Percentiles rank a stretch among this genome's conserved stretches.
These are phyloP conservation scores for Gossypium davidsonii DNA, from an alignment of 441 rosid species.

Conservation along the genomic window DNA sequence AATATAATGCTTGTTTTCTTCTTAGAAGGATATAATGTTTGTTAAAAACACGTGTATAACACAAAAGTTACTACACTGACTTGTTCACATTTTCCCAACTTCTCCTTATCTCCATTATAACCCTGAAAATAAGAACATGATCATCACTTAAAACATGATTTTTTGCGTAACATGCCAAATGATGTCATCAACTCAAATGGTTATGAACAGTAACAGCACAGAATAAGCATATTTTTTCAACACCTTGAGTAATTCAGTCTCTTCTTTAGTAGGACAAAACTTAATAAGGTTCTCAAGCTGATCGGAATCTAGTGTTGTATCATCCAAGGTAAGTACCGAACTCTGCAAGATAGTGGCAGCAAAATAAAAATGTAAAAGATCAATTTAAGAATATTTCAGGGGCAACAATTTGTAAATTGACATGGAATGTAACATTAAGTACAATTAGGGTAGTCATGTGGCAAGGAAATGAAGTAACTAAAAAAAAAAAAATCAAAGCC, in stretches of 20 bases:
- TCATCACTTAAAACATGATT: neutral
- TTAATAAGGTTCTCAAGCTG: slow-evolving; percentile 90
- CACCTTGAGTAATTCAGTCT: slow-evolving; percentile 82
- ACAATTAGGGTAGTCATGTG: neutral
- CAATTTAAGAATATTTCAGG: slow-evolving; percentile 7
- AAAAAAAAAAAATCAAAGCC: neutral
- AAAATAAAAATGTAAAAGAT: slow-evolving; percentile 21
- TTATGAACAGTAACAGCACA: neutral
- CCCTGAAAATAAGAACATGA: slow-evolving; percentile 35
- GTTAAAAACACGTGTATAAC: slow-evolving; percentile 8
- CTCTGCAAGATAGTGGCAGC: slow-evolving; percentile 41
- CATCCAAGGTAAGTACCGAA: slow-evolving; percentile 78
- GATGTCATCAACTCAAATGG: neutral
- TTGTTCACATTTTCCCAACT: slow-evolving; percentile 91
- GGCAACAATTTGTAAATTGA: slow-evolving; percentile 1
- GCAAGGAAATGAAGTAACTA: neutral
- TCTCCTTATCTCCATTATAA: slow-evolving; percentile 64
- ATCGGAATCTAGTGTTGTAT: slow-evolving; percentile 76
- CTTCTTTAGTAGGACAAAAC: slow-evolving; percentile 96
- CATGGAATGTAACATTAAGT: neutral
- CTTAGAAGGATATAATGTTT: neutral
- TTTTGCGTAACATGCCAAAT: neutral
- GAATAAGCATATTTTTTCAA: slow-evolving; percentile 2
- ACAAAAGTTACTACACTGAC: slow-evolving; percentile 35
- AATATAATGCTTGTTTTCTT: slow-evolving; percentile 3